Percentiles rank a stretch among this genome's conserved stretches.
These are phyloP conservation scores for Boletus edulis DNA, from an alignment of 768 basidiomycete genomes.

Conservation along the genomic window DNA sequence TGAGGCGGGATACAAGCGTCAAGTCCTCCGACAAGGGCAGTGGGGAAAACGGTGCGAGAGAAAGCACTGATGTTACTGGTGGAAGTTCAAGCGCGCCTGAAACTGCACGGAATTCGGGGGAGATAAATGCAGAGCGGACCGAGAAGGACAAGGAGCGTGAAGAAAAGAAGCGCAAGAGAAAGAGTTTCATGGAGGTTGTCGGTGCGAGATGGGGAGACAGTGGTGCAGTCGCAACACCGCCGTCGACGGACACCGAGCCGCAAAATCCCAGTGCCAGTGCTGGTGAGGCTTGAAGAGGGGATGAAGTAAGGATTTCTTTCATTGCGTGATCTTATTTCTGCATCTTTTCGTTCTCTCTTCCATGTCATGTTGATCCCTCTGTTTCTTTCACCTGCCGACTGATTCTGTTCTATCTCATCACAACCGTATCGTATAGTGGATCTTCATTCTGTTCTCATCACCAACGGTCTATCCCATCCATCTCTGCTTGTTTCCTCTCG, in stretches of 20 bases:
- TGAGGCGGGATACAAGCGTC: conserved; percentile 30
- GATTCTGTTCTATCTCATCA: conserved; percentile 14
- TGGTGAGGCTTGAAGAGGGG: conserved; percentile 12
- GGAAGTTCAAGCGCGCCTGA: conserved; percentile 38
- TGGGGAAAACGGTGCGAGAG: conserved; percentile 19
- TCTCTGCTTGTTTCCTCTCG: background rate
- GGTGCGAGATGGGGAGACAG: conserved; percentile 28
- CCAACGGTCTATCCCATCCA: conserved; percentile 1
- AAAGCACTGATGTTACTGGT: conserved; percentile 17
- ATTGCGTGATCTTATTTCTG: conserved; percentile 9
- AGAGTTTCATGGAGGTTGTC: conserved; percentile 48
- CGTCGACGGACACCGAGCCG: conserved; percentile 17
- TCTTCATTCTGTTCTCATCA: conserved; percentile 12
- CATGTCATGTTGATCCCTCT: background rate
- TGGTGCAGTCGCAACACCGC: conserved; percentile 34
- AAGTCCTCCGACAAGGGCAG: conserved; percentile 42
- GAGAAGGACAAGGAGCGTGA: conserved; percentile 56
- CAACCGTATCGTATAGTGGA: conserved; percentile 10
- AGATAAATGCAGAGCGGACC: conserved; percentile 47
- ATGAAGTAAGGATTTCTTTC: background rate
- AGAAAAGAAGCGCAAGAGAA: conserved; percentile 62
- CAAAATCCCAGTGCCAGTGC: conserved; percentile 5
- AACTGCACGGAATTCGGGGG: conserved; percentile 40
- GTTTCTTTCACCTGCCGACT: conserved; percentile 1
- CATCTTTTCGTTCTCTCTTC: conserved; percentile 2